Conservation (phyloP, 2,329 filamentous ascomycete species). For the Alternaria infectoria region DNA sequence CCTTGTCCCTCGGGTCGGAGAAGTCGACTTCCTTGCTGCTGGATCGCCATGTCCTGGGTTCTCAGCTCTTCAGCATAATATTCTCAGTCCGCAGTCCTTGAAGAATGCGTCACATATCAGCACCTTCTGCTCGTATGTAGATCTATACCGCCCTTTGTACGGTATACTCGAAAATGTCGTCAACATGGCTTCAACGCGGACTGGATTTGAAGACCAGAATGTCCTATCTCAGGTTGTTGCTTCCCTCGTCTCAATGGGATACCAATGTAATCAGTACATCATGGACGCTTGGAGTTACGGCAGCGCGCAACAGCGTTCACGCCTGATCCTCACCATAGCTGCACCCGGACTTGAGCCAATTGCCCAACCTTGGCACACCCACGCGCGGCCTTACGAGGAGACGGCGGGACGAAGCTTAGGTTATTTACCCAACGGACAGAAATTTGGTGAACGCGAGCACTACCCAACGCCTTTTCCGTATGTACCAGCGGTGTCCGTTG, state of each 20-base stretch:
- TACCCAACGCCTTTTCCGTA: constrained; percentile 66
- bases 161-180: constrained; percentile 79
- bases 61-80: constrained; percentile 67
- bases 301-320: constrained; percentile 67
- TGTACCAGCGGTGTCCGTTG: constrained; percentile 61
- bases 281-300: constrained; percentile 74
- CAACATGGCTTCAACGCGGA: constrained; percentile 63
- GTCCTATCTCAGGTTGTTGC: constrained; percentile 77
- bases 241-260: constrained; percentile 75
- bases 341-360: constrained; percentile 69
- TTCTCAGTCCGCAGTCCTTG: constrained; percentile 61
- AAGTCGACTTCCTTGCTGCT: constrained; percentile 72
- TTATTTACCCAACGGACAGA: constrained; percentile 34
- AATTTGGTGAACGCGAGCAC: constrained; percentile 63
- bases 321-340: constrained; percentile 75
- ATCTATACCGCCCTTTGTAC: constrained; percentile 77
- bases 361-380: constrained; percentile 63
- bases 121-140: constrained; percentile 75
- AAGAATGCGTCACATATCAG: constrained; percentile 80
- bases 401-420: constrained; percentile 58
- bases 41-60: constrained; percentile 83
- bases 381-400: constrained; percentile 61
- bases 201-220: constrained; percentile 60
- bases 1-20: constrained; percentile 63
- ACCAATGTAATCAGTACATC: constrained; percentile 72